Conservation (phyloP, 768 basidiomycete species). For the Hygrocybe coccinea region DNA sequence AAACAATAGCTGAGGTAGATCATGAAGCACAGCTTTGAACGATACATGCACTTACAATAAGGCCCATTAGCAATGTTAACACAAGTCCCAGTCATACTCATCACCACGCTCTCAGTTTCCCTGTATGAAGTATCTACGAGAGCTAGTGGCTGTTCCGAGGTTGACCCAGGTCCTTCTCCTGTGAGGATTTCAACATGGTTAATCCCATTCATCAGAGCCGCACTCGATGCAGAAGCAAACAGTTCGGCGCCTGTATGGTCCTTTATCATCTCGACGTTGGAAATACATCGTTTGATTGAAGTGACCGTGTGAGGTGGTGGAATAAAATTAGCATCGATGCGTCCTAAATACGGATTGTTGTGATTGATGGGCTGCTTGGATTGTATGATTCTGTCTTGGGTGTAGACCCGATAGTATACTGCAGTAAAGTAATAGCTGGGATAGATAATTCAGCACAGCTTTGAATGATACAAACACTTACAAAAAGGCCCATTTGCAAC, state of each 20-base stretch:
- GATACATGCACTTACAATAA: too few species aligned
- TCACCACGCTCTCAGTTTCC: too few species aligned
- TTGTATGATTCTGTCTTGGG: conserved; percentile 3
- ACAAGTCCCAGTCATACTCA: too few species aligned
- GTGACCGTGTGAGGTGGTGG: conserved; percentile 10
- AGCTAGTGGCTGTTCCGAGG: not conserved
- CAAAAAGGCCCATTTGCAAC: too few species aligned
- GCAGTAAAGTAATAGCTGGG: not conserved
- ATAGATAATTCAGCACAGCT: not conserved
- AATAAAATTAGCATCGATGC: conserved; percentile 10
- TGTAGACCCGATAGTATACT: conserved; percentile 14
- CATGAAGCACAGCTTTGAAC: too few species aligned
- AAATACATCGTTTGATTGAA: conserved; percentile 7
- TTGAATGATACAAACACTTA: too few species aligned
- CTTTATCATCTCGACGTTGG: conserved; percentile 3
- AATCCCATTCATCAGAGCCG: not conserved
- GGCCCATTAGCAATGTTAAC: too few species aligned
- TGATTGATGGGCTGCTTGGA: conserved; percentile 3
- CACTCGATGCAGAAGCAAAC: not conserved
- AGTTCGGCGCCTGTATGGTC: not conserved
- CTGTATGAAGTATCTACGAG: not conserved
- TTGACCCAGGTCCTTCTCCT: not conserved
- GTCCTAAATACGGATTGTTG: conserved; percentile 7
- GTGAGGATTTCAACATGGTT: not conserved
- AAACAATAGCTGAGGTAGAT: not conserved